Evolutionary conservation across 352 stramenopile species (phyloP).

Genomic region (Plasmopara halstedii): DNA sequence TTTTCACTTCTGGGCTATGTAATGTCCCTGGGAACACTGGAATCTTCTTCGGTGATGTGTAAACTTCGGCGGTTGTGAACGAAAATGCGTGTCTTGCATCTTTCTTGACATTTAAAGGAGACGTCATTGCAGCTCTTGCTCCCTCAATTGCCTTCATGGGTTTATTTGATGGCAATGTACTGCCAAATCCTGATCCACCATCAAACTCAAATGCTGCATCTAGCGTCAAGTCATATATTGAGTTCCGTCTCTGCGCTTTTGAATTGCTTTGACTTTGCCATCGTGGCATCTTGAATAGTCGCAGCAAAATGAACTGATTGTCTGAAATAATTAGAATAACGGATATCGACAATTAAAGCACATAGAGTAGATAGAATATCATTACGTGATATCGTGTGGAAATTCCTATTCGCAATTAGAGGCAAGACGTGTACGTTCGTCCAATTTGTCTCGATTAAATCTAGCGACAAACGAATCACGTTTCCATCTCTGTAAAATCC

Average conservation of each 20-base stretch:
- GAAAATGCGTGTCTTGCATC: constrained; percentile 48
- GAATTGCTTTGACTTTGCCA: constrained; percentile 6
- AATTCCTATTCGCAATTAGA: constrained; percentile 19
- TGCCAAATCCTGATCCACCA: constrained; percentile 51
- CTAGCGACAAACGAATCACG: constrained; percentile 72
- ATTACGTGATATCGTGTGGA: too few species aligned
- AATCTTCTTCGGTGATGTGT: constrained; percentile 74
- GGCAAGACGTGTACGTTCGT: constrained; percentile 33
- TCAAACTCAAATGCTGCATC: constrained; percentile 69
- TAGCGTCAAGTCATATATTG: constrained; percentile 43
- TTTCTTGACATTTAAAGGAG: constrained; percentile 2
- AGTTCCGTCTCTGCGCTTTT: not conserved
- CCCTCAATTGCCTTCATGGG: constrained; percentile 34
- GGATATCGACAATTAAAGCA: too few species aligned
- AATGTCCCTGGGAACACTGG: constrained; percentile 58
- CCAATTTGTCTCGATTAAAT: constrained; percentile 71
- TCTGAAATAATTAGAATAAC: constrained; percentile 4
- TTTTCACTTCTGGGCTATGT: constrained; percentile 38
- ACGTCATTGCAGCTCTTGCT: constrained; percentile 13
- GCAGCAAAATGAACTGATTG: not conserved
- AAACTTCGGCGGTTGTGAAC: constrained; percentile 59
- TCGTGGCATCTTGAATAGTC: constrained; percentile 16
- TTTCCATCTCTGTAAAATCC: constrained; percentile 57
- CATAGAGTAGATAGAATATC: too few species aligned
- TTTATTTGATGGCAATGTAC: constrained; percentile 47